Percentiles rank a stretch among this genome's conserved stretches.
phyloP scores from a whole-genome alignment of 2,329 filamentous ascomycete species.

The Exophiala mesophila region DNA sequence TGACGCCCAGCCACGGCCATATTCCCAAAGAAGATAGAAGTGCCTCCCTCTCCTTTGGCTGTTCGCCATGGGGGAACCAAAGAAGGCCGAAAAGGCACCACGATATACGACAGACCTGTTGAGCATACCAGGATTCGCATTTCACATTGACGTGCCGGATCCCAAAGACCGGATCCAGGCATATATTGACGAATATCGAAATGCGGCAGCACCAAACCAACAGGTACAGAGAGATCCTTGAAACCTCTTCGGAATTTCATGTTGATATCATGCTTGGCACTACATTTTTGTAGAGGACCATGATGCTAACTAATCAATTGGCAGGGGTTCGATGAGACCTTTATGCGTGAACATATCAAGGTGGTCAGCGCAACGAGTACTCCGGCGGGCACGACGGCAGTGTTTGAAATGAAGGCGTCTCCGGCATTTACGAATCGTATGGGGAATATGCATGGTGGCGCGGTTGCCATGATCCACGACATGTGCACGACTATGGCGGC shows the following conservation, averaged over 20 bases:
- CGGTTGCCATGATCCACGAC: conserved; percentile 15
- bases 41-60: no score
- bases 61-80: no score
- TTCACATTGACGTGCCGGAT: conserved; percentile 25
- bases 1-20: no score
- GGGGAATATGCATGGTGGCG: conserved; percentile 15
- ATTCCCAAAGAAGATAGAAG: no score
- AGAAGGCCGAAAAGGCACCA: background rate
- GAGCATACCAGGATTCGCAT: conserved; percentile 12
- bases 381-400: conserved; percentile 5
- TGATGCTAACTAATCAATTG: background rate
- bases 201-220: background rate
- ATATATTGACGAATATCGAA: conserved; percentile 12
- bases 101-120: conserved; percentile 25
- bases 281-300: conserved; percentile 1
- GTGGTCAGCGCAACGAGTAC: conserved; percentile 10
- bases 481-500: conserved; percentile 15
- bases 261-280: no score
- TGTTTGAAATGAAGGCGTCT: conserved; percentile 14
- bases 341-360: conserved; percentile 13
- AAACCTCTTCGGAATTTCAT: no score
- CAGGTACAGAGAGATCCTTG: no score
- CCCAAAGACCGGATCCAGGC: conserved; percentile 26
- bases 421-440: conserved; percentile 15
- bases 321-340: conserved; percentile 15